Base-by-base conservation (phyloP, 1,139 yeast genomes). In the Geotrichum aggregatum region DNA sequence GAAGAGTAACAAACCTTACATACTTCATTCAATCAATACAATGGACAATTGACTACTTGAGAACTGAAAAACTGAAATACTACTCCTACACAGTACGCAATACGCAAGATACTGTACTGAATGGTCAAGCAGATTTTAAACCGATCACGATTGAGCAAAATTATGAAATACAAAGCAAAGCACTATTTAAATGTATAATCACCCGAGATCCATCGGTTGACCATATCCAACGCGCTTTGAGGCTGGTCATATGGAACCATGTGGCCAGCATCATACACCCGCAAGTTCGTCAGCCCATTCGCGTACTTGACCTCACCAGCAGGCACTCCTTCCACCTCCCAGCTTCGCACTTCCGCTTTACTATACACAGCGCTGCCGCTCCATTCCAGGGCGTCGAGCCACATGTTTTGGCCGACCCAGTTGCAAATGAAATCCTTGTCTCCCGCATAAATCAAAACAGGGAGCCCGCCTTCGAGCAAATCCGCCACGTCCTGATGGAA, bases 191-290 rank as follows among this genome's bases (percentile, higher is more conserved):
- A 33, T 6, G 36, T 14, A 5, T 33, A n/a, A 33, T 33, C 36
- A 11, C 36, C 36, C 5, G 36, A 33, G 11, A 45, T 28, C 49
- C 49, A 45, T 21, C 34, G 34, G 38, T 86, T 85, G 57, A 88
- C 78, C 87, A 88, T 82, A 55, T 80, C 87, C 59, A 84, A 75
- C 3, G 94, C 72, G 60, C 77, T 76, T 66, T 77, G 82, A 24
- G 95, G 95, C 71, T 85, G 92, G 67, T 88, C 87, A 62, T 72
- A 82, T 24, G 96, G 95, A 56, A 81, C 83, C 80, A 81, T 80
- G 70, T 80, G 82, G 36, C 88, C 88, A 50, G 85, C 87, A 57
- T 78, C 84, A 61, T 68, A 81, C 51, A 83, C 76, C 61, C 87
- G 75, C 63, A 82, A 72, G 68, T 80, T 83, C 0, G 87, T 80